Evolutionary conservation across 192 early-diverging fungal species (phyloP).

Genomic region (Ambispora gerdemannii): DNA sequence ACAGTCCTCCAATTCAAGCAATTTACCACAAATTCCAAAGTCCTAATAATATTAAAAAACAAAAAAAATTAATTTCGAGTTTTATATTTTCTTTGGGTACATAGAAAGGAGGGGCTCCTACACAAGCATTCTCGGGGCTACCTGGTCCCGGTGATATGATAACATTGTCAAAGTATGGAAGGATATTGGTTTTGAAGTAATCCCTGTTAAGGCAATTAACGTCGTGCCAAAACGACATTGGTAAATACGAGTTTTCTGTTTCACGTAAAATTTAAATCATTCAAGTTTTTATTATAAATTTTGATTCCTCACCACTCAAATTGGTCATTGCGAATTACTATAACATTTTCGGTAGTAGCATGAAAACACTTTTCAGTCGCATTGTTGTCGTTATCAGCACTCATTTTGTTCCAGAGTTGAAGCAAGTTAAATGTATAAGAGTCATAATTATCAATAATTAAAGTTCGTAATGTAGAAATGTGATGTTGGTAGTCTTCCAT

Average conservation of each 20-base stretch:
- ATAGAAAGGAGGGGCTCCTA: conserved; percentile 32
- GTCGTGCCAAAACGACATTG: background rate
- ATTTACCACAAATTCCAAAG: conserved; percentile 70
- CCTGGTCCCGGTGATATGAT: conserved; percentile 96
- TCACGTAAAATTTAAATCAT: background rate
- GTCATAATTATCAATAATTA: conserved; percentile 97
- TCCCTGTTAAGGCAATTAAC: no score
- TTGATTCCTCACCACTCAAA: conserved; percentile 63
- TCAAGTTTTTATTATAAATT: background rate
- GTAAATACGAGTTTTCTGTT: background rate
- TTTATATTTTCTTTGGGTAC: background rate
- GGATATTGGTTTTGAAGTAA: conserved; percentile 51
- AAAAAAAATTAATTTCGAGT: conserved; percentile 13
- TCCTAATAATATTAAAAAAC: conserved; percentile 53
- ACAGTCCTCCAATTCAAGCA: conserved; percentile 51
- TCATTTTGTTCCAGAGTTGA: conserved; percentile 73
- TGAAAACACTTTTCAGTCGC: background rate
- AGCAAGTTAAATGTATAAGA: conserved; percentile 97
- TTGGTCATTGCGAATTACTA: conserved; percentile 93
- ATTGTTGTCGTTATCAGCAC: conserved; percentile 36
- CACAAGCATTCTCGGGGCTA: conserved; percentile 58
- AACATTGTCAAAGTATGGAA: conserved; percentile 83
- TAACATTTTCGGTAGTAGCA: conserved; percentile 40
- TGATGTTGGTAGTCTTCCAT: background rate
- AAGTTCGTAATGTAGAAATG: conserved; percentile 42